Conservation (phyloP, 2,329 filamentous ascomycete genomes). For the Paecilomyces variotii region DNA sequence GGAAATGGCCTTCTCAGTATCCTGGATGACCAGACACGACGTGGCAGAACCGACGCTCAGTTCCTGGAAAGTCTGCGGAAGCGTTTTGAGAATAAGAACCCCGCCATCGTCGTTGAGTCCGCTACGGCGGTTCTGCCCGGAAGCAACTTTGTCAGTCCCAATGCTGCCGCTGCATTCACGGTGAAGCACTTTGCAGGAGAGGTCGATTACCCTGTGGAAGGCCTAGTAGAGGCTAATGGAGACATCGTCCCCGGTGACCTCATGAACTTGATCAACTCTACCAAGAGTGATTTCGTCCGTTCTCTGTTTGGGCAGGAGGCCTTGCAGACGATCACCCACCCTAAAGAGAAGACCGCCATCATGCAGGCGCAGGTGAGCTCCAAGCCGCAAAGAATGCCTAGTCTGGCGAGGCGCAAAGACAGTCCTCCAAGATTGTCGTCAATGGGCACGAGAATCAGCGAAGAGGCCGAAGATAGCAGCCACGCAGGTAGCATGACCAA, state of each 20-base stretch:
- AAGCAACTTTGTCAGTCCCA: constrained; percentile 82
- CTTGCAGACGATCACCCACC: constrained; percentile 85
- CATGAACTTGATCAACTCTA: constrained; percentile 84
- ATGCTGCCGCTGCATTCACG: constrained; percentile 72
- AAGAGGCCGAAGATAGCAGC: constrained; percentile 36
- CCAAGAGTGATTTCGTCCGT: constrained; percentile 79
- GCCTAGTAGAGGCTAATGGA: constrained; percentile 87
- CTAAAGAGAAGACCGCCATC: constrained; percentile 79
- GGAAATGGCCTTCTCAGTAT: constrained; percentile 92
- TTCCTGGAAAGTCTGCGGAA: constrained; percentile 84
- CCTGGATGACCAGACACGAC: constrained; percentile 87
- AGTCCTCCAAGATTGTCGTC: constrained; percentile 41
- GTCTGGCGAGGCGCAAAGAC: constrained; percentile 75
- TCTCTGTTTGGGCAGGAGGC: constrained; percentile 95
- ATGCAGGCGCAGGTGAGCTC: constrained; percentile 96
- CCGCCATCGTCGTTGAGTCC: constrained; percentile 72
- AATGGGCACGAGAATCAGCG: constrained; percentile 18
- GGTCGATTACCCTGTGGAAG: constrained; percentile 83
- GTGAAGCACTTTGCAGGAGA: constrained; percentile 95
- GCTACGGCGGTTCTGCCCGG: constrained; percentile 70
- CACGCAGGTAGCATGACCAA: constrained; percentile 23
- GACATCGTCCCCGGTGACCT: constrained; percentile 93
- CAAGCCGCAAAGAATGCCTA: constrained; percentile 85
- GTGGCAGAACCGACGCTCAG: constrained; percentile 80
- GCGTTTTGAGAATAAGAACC: constrained; percentile 90